These are phyloP conservation scores for Dothideomycetes sp. DNA, from an alignment of 2,329 filamentous ascomycete genomes.

Conservation along the genomic window DNA sequence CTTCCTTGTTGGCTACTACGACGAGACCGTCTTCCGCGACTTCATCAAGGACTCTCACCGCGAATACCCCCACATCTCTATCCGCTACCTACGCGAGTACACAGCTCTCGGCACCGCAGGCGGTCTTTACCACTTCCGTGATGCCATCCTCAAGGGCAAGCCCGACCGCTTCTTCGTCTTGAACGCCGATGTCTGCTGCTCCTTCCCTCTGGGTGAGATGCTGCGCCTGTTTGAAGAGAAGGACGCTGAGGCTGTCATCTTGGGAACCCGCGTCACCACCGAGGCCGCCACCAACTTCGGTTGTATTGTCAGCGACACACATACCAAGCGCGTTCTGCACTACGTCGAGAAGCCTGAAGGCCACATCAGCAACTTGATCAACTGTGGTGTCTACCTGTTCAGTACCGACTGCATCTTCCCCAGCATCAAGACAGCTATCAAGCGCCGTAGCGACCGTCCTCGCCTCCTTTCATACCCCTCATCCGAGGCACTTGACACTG, in stretches of 20 bases:
- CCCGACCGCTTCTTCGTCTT: conserved; percentile 95
- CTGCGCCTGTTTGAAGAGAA: conserved; percentile 87
- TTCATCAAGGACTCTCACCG: conserved; percentile 87
- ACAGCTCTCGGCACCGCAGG: conserved; percentile 91
- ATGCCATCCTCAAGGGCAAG: conserved; percentile 91
- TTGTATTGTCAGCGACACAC: conserved; percentile 89
- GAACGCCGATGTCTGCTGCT: conserved; percentile 98
- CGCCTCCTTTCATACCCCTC: conserved; percentile 92
- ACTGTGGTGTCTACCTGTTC: conserved; percentile 98
- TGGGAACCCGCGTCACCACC: conserved; percentile 83
- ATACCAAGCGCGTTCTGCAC: conserved; percentile 91
- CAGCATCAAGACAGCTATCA: conserved; percentile 86
- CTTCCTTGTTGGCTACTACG: conserved; percentile 97
- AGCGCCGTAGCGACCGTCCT: conserved; percentile 84
- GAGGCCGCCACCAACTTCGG: conserved; percentile 94
- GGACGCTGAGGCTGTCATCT: conserved; percentile 91
- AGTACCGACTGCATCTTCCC: conserved; percentile 93
- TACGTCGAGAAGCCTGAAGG: conserved; percentile 99
- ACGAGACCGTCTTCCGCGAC: conserved; percentile 91
- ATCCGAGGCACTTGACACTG: conserved; percentile 76
- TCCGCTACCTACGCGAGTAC: conserved; percentile 97
- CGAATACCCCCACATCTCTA: conserved; percentile 77
- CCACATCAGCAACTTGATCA: conserved; percentile 96
- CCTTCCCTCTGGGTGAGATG: conserved; percentile 94
- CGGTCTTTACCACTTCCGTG: conserved; percentile 97